Conservation (phyloP, 73 alveolate species). For the Durusdinium trenchii region DNA sequence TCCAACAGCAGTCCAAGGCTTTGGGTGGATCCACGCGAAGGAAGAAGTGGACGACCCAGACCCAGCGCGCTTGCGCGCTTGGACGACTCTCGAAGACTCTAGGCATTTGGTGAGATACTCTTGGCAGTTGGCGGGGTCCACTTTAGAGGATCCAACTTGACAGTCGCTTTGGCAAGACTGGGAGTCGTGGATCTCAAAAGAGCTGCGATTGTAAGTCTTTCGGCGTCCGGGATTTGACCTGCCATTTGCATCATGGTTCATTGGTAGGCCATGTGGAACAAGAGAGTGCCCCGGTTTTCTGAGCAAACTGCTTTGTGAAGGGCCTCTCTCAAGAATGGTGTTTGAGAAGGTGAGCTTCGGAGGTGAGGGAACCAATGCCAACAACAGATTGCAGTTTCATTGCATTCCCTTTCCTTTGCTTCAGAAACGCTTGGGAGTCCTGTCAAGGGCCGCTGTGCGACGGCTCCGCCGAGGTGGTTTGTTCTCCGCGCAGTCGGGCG, state of each 20-base stretch:
- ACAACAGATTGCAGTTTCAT: too few relatives aligned
- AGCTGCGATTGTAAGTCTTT: too few relatives aligned
- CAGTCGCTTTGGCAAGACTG: not conserved
- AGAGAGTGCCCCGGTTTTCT: too few relatives aligned
- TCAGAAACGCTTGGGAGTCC: not conserved
- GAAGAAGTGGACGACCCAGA: slow-evolving; percentile 20
- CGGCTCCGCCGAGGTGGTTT: slow-evolving; percentile 21
- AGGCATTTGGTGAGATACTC: not conserved
- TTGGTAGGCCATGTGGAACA: too few relatives aligned
- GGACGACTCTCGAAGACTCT: not conserved
- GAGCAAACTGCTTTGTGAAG: not conserved
- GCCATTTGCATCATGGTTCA: too few relatives aligned
- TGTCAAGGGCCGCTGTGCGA: not conserved
- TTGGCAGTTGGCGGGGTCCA: not conserved
- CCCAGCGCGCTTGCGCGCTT: not conserved
- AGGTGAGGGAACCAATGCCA: too few relatives aligned
- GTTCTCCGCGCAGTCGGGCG: slow-evolving; percentile 61
- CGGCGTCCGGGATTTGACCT: too few relatives aligned
- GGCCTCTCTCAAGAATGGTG: not conserved
- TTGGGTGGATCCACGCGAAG: slow-evolving; percentile 77
- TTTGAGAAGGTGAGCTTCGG: too few relatives aligned
- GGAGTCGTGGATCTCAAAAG: too few relatives aligned
- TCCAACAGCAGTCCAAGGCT: too few relatives aligned
- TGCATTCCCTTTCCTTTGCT: too few relatives aligned
- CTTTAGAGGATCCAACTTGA: not conserved